Evolutionary conservation across 805 yeast species (phyloP).

Genomic region (Clavispora vitiphila): DNA sequence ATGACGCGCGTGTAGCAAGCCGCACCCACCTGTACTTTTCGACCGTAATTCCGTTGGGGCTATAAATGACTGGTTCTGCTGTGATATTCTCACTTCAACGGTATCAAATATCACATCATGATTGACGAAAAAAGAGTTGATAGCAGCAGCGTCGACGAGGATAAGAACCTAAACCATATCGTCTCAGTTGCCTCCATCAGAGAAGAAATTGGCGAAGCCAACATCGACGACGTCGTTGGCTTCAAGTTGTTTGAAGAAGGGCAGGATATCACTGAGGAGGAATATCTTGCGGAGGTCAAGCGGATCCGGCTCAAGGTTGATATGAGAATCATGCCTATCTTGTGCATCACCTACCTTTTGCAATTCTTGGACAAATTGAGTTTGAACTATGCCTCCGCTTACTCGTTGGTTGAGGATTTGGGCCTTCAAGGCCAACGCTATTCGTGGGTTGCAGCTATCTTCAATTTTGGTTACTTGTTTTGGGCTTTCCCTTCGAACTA

Average conservation of each 20-base stretch:
- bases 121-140: background rate
- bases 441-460: constrained; percentile 25
- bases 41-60: background rate
- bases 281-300: constrained; percentile 17
- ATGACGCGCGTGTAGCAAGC: background rate
- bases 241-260: constrained; percentile 23
- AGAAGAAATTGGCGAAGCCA: constrained; percentile 3
- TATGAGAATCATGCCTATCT: constrained; percentile 24
- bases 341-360: constrained; percentile 22
- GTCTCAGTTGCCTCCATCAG: constrained; percentile 4
- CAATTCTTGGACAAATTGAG: constrained; percentile 23
- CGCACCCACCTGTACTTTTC: no score
- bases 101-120: background rate
- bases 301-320: constrained; percentile 31
- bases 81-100: no score
- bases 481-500: constrained; percentile 19
- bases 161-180: background rate
- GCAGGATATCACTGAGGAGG: constrained; percentile 24
- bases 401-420: constrained; percentile 19
- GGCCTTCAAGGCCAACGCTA: constrained; percentile 18
- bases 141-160: background rate
- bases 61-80: background rate
- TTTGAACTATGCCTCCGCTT: constrained; percentile 21
- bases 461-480: constrained; percentile 20
- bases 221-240: constrained; percentile 15